phyloP scores from a whole-genome alignment of 2,329 filamentous ascomycete species.

The Calonectria hongkongensis region DNA sequence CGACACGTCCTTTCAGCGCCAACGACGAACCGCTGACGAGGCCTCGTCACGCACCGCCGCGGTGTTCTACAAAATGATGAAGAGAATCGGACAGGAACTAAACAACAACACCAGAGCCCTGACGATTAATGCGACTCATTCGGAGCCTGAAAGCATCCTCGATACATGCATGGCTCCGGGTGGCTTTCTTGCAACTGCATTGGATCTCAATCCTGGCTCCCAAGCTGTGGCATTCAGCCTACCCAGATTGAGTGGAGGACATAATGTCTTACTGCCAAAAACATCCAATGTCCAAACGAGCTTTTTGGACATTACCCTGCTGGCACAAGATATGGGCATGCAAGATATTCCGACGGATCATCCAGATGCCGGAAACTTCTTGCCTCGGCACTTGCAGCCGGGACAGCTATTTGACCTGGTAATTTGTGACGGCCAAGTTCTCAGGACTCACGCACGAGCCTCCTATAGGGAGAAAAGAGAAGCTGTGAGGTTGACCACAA shows the following conservation, averaged over 20 bases:
- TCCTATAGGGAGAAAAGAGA: conserved; percentile 60
- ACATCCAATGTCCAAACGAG: conserved; percentile 21
- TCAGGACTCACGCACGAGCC: conserved; percentile 61
- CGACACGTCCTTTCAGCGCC: conserved; percentile 64
- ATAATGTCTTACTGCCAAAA: conserved; percentile 58
- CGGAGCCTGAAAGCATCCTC: conserved; percentile 59
- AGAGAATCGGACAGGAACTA: conserved; percentile 64
- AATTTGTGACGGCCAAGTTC: conserved; percentile 69
- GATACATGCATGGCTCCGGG: conserved; percentile 76
- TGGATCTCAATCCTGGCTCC: conserved; percentile 60
- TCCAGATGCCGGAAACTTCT: conserved; percentile 49
- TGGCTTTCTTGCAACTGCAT: conserved; percentile 65
- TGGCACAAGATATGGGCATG: conserved; percentile 66
- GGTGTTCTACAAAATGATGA: conserved; percentile 66
- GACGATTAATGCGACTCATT: conserved; percentile 35
- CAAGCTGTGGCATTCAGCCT: conserved; percentile 63
- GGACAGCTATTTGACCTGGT: conserved; percentile 63
- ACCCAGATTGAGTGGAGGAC: conserved; percentile 62
- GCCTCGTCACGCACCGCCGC: conserved; percentile 43
- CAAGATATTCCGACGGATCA: conserved; percentile 56
- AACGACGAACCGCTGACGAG: conserved; percentile 62
- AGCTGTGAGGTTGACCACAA: conserved; percentile 58
- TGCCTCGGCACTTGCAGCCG: not conserved
- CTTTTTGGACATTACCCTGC: conserved; percentile 70
- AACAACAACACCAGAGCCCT: conserved; percentile 59